Conservation (phyloP, 441 rosid species). For the Populus tomentosa region DNA sequence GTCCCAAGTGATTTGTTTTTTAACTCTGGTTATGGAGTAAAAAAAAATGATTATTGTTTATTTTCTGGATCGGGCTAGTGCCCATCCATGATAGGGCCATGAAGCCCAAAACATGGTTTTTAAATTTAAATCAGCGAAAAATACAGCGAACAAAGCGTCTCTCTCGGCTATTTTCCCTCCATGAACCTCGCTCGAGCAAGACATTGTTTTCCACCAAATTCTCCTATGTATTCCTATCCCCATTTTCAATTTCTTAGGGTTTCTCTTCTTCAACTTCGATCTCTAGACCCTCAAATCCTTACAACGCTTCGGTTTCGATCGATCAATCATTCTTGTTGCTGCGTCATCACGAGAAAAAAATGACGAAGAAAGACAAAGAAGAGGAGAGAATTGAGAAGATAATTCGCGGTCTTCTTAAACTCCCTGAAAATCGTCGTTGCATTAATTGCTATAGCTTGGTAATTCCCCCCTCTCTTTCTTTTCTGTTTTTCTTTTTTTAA, state of each 20-base stretch:
- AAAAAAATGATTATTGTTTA: constrained; percentile 32
- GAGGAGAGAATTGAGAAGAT: constrained; percentile 66
- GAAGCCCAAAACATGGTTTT: not conserved
- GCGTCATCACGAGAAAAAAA: constrained; percentile 11
- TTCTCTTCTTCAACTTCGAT: not conserved
- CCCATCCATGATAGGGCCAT: no score
- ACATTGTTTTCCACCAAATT: not conserved
- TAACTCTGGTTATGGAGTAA: no score
- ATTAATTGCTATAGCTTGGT: constrained; percentile 88
- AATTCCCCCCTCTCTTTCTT: not conserved
- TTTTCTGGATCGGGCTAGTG: not conserved
- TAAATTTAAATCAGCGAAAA: not conserved
- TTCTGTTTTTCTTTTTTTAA: no score
- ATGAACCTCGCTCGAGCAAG: not conserved
- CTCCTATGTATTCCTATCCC: not conserved
- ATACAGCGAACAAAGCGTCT: constrained; percentile 23
- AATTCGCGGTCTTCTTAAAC: constrained; percentile 65
- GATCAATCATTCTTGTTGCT: not conserved
- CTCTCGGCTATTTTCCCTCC: constrained; percentile 45
- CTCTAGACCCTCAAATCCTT: not conserved
- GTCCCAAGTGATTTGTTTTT: no score
- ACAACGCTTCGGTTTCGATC: not conserved
- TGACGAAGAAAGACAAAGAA: constrained; percentile 59
- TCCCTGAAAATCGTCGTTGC: constrained; percentile 76
- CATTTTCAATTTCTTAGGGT: not conserved